Base-by-base conservation (phyloP, 495 filamentous ascomycete genomes). In the Talaromyces ruber region DNA sequence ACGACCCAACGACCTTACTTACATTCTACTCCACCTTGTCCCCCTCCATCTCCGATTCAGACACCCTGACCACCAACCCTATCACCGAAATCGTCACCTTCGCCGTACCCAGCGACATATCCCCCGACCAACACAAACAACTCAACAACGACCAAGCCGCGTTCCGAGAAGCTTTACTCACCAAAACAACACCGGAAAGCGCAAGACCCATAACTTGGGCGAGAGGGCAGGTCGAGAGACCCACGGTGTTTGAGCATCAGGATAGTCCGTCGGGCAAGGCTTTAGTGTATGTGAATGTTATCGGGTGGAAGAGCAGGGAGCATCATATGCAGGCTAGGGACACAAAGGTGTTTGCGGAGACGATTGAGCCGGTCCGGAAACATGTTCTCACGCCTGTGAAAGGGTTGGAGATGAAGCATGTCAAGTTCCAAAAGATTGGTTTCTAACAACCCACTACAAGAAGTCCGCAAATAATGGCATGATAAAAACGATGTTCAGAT, bases 251-350 rank as follows among this genome's bases (percentile, higher is more conserved):
- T 50, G 30, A 65, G 32, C 74, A 80, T 64, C 65, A 61, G 28
- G 66, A 69, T 18, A 74, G 68, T 64, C 65, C 68, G 47, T 73
- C 65, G 47, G 78, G 71, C 24, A 68, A 73, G 64, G 74, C 74
- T 22, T 72, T 73, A 37, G 65, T 73, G 54, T 67, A 72, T 47
- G 63, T 83, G 0, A 61, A 79, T 30, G 70, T 62, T 16, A 45
- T 82, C 28, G 85, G 83, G 3, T 88, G 84, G 84, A 73, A 77
- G 22, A 82, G 74, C 63, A 69, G 80, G 9, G 82, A 86, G 37
- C 72, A 71, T 61, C 83, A 86, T 68, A 67, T 71, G 70, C 62
- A 68, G 62, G 79, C 73, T 25, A 75, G 78, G 58, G 72, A 76
- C 60, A 77, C 76, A 14, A 65, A 78, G 58, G 71, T 66, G 21